phyloP scores from a whole-genome alignment of 495 filamentous ascomycete species.

The Xylaria intraflava region DNA sequence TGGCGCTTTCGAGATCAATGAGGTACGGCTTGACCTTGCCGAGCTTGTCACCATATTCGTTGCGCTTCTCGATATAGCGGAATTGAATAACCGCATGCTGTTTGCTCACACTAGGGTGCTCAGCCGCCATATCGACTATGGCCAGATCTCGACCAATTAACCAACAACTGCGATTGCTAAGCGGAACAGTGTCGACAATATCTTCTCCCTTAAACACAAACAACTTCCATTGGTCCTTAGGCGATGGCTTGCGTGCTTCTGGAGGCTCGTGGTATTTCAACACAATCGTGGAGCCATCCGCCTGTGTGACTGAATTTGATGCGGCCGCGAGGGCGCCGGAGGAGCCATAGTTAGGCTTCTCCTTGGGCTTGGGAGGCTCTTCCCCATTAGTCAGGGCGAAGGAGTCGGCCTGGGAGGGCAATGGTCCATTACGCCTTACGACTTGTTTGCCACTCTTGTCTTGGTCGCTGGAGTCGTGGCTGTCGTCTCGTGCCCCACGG shows the following conservation, averaged over 20 bases:
- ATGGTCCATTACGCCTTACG: conserved; percentile 46
- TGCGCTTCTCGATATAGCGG: conserved; percentile 69
- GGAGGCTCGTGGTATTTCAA: conserved; percentile 95
- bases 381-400: conserved; percentile 51
- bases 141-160: conserved; percentile 71
- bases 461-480: conserved; percentile 12
- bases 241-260: conserved; percentile 80
- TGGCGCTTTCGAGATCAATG: conserved; percentile 89
- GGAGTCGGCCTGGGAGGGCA: conserved; percentile 66
- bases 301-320: conserved; percentile 70
- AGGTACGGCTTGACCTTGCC: conserved; percentile 83
- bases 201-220: conserved; percentile 89
- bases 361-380: conserved; percentile 56
- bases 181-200: conserved; percentile 69
- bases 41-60: conserved; percentile 78
- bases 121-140: conserved; percentile 76
- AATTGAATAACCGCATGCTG: conserved; percentile 97
- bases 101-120: conserved; percentile 86
- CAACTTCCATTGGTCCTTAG: conserved; percentile 74
- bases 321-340: conserved; percentile 81
- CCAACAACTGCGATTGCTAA: conserved; percentile 78
- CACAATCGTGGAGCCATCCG: conserved; percentile 60
- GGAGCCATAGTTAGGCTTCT: conserved; percentile 79
- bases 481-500: conserved; percentile 14
- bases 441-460: conserved; percentile 17